Conservation (phyloP, 78 protist species). For the Bigelowiella natans region DNA sequence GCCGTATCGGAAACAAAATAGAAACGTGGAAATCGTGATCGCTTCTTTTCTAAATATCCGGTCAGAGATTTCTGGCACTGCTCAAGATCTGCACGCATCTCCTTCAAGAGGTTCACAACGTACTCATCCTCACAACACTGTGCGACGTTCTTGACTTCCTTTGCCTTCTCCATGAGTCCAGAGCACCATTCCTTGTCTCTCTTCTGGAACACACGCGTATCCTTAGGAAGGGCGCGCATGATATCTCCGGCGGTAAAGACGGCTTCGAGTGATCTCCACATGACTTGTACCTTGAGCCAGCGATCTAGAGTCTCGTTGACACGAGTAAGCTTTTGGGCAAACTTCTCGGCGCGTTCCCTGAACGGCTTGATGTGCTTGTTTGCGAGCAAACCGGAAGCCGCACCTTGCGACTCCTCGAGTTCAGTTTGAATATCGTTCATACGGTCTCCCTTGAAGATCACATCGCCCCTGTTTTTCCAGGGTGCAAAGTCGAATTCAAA, state of each 20-base stretch:
- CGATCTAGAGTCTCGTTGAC: conserved; percentile 52
- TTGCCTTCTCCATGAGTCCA: conserved; percentile 53
- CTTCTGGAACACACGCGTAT: conserved; percentile 58
- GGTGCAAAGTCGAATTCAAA: background rate
- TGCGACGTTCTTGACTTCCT: conserved; percentile 38
- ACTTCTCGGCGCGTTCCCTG: conserved; percentile 26
- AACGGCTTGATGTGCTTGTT: conserved; percentile 57
- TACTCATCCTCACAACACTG: conserved; percentile 40
- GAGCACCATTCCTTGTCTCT: conserved; percentile 25
- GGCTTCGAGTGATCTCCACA: conserved; percentile 77
- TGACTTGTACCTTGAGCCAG: conserved; percentile 68
- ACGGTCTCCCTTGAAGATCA: background rate
- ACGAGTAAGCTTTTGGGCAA: conserved; percentile 29
- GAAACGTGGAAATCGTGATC: conserved; percentile 74
- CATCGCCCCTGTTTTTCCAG: background rate
- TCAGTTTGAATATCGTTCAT: background rate
- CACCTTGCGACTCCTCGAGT: background rate
- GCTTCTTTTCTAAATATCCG: conserved; percentile 70
- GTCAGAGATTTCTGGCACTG: conserved; percentile 69
- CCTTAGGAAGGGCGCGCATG: conserved; percentile 66
- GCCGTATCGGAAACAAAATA: conserved; percentile 75
- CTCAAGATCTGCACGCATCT: conserved; percentile 67
- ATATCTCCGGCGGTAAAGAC: conserved; percentile 80
- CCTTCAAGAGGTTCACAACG: background rate
- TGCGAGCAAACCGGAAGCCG: conserved; percentile 26